Percentiles rank a stretch among this genome's conserved stretches.
These are phyloP conservation scores for Leptographium lundbergii DNA, from an alignment of 2,329 filamentous ascomycete species.

Conservation along the genomic window DNA sequence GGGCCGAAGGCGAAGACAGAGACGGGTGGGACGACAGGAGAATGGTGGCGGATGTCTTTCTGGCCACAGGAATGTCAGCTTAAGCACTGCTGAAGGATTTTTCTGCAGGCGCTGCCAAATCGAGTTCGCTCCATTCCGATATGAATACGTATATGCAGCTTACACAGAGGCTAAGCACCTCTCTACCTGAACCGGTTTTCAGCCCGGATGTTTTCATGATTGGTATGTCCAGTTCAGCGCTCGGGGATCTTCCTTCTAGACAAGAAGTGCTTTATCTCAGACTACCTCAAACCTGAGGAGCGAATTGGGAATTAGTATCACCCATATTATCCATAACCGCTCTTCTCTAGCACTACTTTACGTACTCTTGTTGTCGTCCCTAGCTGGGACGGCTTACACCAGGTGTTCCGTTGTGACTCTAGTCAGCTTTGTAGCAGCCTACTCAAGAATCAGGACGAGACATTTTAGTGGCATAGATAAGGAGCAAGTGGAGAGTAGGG, in stretches of 20 bases:
- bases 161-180: not conserved
- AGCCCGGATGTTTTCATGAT: too few species aligned
- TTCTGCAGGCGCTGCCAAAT: not conserved
- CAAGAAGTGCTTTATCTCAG: not conserved
- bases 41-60: not conserved
- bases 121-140: not conserved
- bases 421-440: not conserved
- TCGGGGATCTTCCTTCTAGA: not conserved
- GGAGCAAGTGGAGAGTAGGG: not conserved
- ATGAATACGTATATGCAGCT: not conserved
- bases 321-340: not conserved
- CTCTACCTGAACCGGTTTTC: not conserved
- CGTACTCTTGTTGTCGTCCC: not conserved
- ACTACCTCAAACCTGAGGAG: not conserved
- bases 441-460: not conserved
- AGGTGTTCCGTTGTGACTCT: not conserved
- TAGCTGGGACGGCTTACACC: not conserved
- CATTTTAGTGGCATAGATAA: not conserved
- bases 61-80: not conserved
- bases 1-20: not conserved
- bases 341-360: not conserved
- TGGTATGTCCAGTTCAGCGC: not conserved
- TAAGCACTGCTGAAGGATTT: not conserved
- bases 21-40: not conserved
- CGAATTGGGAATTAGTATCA: not conserved